Conservation (phyloP, 1,284 basidiomycete genomes). For the Coniferiporia weirii region DNA sequence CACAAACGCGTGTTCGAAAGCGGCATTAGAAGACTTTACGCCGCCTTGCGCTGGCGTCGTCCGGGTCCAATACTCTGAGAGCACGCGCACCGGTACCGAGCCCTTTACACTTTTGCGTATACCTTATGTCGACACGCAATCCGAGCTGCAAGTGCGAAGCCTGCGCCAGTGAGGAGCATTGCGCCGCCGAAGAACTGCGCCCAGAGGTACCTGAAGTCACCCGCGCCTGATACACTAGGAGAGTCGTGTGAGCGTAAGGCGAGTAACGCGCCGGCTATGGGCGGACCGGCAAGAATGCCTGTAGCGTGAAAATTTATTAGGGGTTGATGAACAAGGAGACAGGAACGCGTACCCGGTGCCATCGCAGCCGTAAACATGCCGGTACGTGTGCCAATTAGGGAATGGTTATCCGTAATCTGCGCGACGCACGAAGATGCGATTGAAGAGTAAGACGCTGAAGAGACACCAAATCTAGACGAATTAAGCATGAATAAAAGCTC, state of each 20-base stretch:
- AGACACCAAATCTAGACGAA: conserved; percentile 12
- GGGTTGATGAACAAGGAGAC: not conserved
- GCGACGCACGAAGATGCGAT: conserved; percentile 19
- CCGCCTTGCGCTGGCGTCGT: too few species aligned
- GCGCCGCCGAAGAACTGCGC: conserved; percentile 16
- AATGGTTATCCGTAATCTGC: conserved; percentile 15
- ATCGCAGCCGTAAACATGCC: conserved; percentile 19
- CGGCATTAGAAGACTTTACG: too few species aligned
- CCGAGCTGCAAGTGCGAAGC: conserved; percentile 10
- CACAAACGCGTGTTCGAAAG: not conserved
- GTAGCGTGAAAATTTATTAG: not conserved
- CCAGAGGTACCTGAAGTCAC: conserved; percentile 15
- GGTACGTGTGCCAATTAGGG: conserved; percentile 17
- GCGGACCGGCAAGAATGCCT: conserved; percentile 18
- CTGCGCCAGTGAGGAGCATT: conserved; percentile 10
- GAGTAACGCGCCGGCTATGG: conserved; percentile 16
- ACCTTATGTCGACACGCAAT: conserved; percentile 1
- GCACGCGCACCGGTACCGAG: not conserved
- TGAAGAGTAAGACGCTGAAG: conserved; percentile 18
- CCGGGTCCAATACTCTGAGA: too few species aligned
- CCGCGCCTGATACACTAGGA: not conserved
- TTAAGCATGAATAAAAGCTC: not conserved
- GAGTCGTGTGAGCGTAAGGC: conserved; percentile 5
- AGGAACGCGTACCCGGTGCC: conserved; percentile 13
- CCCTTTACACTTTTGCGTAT: conserved; percentile 7